Base-by-base conservation (phyloP, 2,329 filamentous ascomycete species). In the Clarireedia homoeocarpa region DNA sequence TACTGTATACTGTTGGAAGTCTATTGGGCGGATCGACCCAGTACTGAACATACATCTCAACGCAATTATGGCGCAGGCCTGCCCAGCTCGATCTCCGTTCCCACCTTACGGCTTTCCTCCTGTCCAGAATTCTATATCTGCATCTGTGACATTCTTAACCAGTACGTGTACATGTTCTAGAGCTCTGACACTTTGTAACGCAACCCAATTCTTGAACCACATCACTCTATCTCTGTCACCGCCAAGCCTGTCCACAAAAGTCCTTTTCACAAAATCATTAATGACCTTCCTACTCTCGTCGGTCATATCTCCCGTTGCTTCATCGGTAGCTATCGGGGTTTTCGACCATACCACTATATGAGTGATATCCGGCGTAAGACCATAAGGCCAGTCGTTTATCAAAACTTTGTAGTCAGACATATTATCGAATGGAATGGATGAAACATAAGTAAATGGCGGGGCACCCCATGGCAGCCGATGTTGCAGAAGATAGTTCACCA, bases 121-220 rank as follows among this genome's bases (percentile, higher is more conserved):
- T 20, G 78, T 78, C 80, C 82, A 84, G 61, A 75, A 72, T 61
- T 77, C 71, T 57, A 85, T 60, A 57, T 77, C 68, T 27, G 76
- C 76, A 30, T 77, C 73, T 48, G 75, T 75, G 24, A 76, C 80
- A 63, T 80, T 75, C 53, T 73, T 77, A 51, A 86, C 80, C 65
- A 86, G 68, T 36, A 97, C 83, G 71, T 97, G 92, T 66, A 96
- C 85, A 70, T 96, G 92, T 74, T 96, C 91, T 48, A 96, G 76
- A 2, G 88, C 81, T 65, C 91, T 83, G 44, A 96, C 87, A 65
- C 89, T 95, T 75, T 96, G 95, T 68, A 96, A 73, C 26, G 84
- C 83, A 58, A 83, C 84, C 91, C 91, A 96, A 65, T 96, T 96
- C 78, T 92, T 95, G 74, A 96, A 96, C 90, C 91, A 97, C 59